Percentiles rank a stretch among this genome's conserved stretches.
Evolutionary conservation across 148 eudicot genomes (phyloP).

Genomic region (Dysphania ambrosioides): DNA sequence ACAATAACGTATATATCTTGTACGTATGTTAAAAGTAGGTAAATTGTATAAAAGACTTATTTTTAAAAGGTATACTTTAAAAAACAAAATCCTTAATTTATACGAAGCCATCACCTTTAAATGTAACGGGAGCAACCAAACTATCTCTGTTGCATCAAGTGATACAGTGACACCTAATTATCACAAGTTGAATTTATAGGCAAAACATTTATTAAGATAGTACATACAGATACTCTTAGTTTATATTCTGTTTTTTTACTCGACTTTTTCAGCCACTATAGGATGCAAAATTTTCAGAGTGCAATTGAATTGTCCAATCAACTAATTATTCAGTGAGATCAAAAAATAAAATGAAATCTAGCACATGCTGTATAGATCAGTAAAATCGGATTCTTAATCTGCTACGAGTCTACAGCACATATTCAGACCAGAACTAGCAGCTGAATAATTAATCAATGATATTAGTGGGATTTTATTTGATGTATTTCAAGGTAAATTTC

Average conservation of each 20-base stretch:
- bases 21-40: too few relatives aligned
- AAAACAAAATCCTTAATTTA: not conserved
- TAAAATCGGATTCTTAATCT: too few relatives aligned
- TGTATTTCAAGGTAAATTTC: too few relatives aligned
- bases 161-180: not conserved
- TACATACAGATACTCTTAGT: too few relatives aligned
- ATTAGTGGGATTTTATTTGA: too few relatives aligned
- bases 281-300: not conserved
- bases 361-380: too few relatives aligned
- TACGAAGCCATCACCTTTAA: not conserved
- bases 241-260: not conserved
- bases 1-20: too few relatives aligned
- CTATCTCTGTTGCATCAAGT: not conserved
- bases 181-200: not conserved
- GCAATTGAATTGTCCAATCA: constrained; percentile 6
- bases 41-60: too few relatives aligned
- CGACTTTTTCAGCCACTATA: not conserved
- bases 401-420: too few relatives aligned
- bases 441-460: too few relatives aligned
- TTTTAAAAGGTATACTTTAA: too few relatives aligned
- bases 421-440: too few relatives aligned
- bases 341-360: not conserved
- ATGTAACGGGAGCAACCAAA: not conserved
- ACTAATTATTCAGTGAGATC: not conserved
- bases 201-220: not conserved